Conservation (phyloP, 2,329 filamentous ascomycete genomes). For the Lecanicillium sp. region DNA sequence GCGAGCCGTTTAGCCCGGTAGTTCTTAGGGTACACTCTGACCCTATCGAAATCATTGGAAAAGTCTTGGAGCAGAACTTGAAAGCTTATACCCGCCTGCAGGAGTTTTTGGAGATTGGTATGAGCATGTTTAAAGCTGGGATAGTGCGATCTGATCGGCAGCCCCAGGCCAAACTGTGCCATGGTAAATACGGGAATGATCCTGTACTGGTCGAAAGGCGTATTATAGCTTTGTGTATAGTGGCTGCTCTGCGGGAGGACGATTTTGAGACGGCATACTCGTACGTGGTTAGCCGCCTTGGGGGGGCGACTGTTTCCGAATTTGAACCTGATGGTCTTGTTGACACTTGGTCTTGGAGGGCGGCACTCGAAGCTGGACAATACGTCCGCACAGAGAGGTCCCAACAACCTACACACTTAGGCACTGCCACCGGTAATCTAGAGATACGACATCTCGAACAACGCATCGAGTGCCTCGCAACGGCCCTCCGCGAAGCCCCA, state of each 20-base stretch:
- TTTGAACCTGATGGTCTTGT: slow-evolving; percentile 45
- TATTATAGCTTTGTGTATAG: slow-evolving; percentile 72
- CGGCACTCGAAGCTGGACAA: slow-evolving; percentile 69
- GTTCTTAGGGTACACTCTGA: slow-evolving; percentile 69
- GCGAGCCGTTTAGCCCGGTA: slow-evolving; percentile 71
- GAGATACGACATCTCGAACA: slow-evolving; percentile 69
- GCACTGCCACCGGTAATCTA: slow-evolving; percentile 49
- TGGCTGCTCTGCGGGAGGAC: slow-evolving; percentile 66
- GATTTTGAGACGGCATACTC: slow-evolving; percentile 84
- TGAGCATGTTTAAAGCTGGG: slow-evolving; percentile 56
- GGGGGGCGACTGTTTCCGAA: slow-evolving; percentile 17
- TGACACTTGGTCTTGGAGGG: slow-evolving; percentile 71
- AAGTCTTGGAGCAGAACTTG: slow-evolving; percentile 67
- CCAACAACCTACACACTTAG: slow-evolving; percentile 48
- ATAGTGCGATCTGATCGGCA: slow-evolving; percentile 19
- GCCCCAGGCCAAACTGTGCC: not conserved
- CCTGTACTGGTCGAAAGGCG: slow-evolving; percentile 48
- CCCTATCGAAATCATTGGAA: slow-evolving; percentile 63
- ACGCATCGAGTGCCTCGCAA: slow-evolving; percentile 70
- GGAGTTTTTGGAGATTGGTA: slow-evolving; percentile 61
- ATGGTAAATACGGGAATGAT: slow-evolving; percentile 19
- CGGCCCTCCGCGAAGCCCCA: slow-evolving; percentile 67
- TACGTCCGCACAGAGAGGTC: slow-evolving; percentile 52
- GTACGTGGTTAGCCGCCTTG: slow-evolving; percentile 65
- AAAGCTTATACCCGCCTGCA: slow-evolving; percentile 67